Base-by-base conservation (phyloP, 1,284 basidiomycete species). In the Sanguinoderma infundibulare region DNA sequence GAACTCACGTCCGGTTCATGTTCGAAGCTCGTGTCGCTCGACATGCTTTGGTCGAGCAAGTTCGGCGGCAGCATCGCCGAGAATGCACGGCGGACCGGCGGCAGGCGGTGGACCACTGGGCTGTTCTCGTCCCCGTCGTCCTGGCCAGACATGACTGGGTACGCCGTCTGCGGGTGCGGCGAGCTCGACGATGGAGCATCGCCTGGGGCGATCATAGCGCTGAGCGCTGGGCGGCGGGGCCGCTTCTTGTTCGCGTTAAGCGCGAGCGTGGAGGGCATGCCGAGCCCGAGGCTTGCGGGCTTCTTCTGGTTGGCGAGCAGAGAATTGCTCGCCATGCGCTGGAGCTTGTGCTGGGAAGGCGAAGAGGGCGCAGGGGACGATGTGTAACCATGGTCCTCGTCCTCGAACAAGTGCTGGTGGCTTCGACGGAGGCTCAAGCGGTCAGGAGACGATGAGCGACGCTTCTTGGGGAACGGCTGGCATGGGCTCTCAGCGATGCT, bases 401-500 rank as follows among this genome's bases (percentile, higher is more conserved):
- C 65, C 22, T 77, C 72, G 47, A 69, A 62, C 26, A 70, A 53
- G 44, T 68, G 64, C 60, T 70, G 63, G 56, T 73, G 68, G 57
- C 72, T 67, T 66, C 71, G 61, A 73, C 75, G 62, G 57, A 74
- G 73, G 38, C 73, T 74, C 57, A 74, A 72, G 35, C 76, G 72
- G 52, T 88, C 85, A 7, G 90, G 90, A 2, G 90, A 92, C 30
- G 83, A 72, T 4, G 90, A 91, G 38, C 89, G 86, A 28, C 87
- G 86, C 75, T 90, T 90, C 79, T 84, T 88, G 42, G 77, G 76
- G 59, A 81, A 78, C 53, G 77, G 80, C 58, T 75, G 74, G 28
- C 81, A 79, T 17, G 71, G 82, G 79, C 61, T 81, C 77, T 64
- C 78, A 73, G 35, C 77, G 73, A 60, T 75, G 76, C 52, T 75